phyloP scores from a whole-genome alignment of 768 basidiomycete species.

The Multifurca ochricompacta region DNA sequence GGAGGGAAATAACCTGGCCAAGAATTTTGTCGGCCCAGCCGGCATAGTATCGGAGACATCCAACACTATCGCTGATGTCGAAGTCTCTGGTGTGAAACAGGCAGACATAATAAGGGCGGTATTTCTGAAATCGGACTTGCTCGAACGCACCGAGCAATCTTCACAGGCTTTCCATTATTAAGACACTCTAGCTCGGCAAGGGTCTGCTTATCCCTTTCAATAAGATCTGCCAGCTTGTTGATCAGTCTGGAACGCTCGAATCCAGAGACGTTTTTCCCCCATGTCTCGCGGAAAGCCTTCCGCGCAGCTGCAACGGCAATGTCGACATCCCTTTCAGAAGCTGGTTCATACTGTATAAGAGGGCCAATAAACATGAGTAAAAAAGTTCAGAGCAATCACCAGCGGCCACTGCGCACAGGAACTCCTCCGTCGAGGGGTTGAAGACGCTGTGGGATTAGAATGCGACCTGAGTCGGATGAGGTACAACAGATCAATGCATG shows the following conservation, averaged over 20 bases:
- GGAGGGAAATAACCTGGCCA: slow-evolving; percentile 55
- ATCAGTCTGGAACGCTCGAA: slow-evolving; percentile 73
- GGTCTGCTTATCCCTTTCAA: slow-evolving; percentile 75
- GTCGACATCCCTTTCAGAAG: slow-evolving; percentile 71
- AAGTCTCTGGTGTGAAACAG: slow-evolving; percentile 49
- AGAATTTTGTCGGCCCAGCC: slow-evolving; percentile 94
- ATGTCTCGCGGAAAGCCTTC: slow-evolving; percentile 73
- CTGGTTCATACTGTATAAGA: slow-evolving; percentile 29
- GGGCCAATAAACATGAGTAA: background rate
- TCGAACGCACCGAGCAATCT: slow-evolving; percentile 40
- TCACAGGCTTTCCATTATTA: slow-evolving; percentile 90
- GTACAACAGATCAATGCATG: background rate
- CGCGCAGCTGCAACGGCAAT: slow-evolving; percentile 77
- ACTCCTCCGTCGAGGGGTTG: slow-evolving; percentile 76
- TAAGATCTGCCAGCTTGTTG: slow-evolving; percentile 82
- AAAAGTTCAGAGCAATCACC: slow-evolving; percentile 21
- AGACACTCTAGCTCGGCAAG: slow-evolving; percentile 79
- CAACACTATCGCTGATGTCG: slow-evolving; percentile 71
- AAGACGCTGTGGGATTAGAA: slow-evolving; percentile 17
- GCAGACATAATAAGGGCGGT: background rate
- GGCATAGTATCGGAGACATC: slow-evolving; percentile 84
- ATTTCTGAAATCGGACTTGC: slow-evolving; percentile 26
- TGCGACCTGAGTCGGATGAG: background rate
- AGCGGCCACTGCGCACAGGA: slow-evolving; percentile 60
- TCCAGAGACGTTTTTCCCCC: slow-evolving; percentile 86